Evolutionary conservation across 73 alveolate species (phyloP).

Genomic region (Paramecium sexaurelia): DNA sequence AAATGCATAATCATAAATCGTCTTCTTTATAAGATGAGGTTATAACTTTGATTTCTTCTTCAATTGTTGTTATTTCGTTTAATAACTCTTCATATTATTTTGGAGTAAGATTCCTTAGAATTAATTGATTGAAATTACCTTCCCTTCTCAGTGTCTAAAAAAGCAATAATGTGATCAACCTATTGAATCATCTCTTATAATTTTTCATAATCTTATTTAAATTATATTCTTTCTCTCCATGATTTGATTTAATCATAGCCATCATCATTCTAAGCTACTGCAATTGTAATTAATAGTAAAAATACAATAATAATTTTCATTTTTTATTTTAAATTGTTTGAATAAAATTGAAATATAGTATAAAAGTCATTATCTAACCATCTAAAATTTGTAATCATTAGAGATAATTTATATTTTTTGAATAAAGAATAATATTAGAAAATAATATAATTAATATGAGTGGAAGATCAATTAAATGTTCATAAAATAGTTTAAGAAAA

Average conservation of each 20-base stretch:
- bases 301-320: not conserved
- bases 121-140: not conserved
- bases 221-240: slow-evolving; percentile 33
- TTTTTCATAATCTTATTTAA: not conserved
- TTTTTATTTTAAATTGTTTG: not conserved
- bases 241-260: slow-evolving; percentile 3
- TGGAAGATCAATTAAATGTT: not conserved
- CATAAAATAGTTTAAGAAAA: not conserved
- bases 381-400: no score
- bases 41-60: not conserved
- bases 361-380: no score
- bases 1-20: not conserved
- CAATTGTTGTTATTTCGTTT: not conserved
- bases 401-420: not conserved
- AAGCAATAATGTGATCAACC: slow-evolving; percentile 4
- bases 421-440: not conserved
- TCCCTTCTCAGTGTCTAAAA: not conserved
- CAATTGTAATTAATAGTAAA: not conserved
- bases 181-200: not conserved
- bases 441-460: slow-evolving; percentile 9
- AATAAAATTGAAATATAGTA: not conserved
- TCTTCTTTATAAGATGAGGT: not conserved
- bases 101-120: not conserved
- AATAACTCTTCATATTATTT: not conserved
- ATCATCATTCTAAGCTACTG: not conserved